phyloP scores from a whole-genome alignment of 768 basidiomycete genomes.

The Hygrophoropsis aurantiaca region DNA sequence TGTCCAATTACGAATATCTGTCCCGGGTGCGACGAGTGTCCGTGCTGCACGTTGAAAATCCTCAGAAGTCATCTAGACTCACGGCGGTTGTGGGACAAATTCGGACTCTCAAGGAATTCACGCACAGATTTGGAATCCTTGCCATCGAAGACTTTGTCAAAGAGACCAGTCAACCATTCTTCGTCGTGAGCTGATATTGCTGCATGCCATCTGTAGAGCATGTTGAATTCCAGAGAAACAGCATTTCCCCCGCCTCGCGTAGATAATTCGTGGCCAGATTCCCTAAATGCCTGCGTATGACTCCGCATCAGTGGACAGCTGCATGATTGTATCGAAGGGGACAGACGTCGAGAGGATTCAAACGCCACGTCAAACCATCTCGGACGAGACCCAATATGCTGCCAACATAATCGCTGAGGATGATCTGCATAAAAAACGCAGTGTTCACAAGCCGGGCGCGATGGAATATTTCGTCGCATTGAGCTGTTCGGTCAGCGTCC shows the following conservation, averaged over 20 bases:
- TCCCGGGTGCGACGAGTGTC: slow-evolving; percentile 8
- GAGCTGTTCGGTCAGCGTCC: slow-evolving; percentile 30
- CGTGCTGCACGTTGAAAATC: slow-evolving; percentile 18
- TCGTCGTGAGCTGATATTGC: slow-evolving; percentile 55
- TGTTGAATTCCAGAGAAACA: slow-evolving; percentile 74
- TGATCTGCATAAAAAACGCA: slow-evolving; percentile 68
- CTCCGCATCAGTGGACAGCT: background rate
- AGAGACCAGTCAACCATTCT: slow-evolving; percentile 50
- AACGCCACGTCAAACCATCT: slow-evolving; percentile 63
- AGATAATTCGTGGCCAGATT: slow-evolving; percentile 47
- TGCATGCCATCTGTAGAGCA: slow-evolving; percentile 64
- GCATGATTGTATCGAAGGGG: background rate
- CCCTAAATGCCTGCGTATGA: slow-evolving; percentile 46
- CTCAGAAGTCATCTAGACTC: slow-evolving; percentile 13
- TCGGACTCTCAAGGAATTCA: background rate
- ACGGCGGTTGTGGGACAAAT: background rate
- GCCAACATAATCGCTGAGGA: slow-evolving; percentile 73
- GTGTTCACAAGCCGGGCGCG: slow-evolving; percentile 73
- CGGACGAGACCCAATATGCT: slow-evolving; percentile 69
- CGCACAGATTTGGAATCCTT: slow-evolving; percentile 41
- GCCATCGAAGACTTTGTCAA: slow-evolving; percentile 43
- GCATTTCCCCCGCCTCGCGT: slow-evolving; percentile 75
- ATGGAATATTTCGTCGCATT: slow-evolving; percentile 80
- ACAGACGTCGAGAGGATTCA: slow-evolving; percentile 63
- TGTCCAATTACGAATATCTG: slow-evolving; percentile 46